Conservation (phyloP, 169 alveolate genomes). For the Neospora caninum region DNA sequence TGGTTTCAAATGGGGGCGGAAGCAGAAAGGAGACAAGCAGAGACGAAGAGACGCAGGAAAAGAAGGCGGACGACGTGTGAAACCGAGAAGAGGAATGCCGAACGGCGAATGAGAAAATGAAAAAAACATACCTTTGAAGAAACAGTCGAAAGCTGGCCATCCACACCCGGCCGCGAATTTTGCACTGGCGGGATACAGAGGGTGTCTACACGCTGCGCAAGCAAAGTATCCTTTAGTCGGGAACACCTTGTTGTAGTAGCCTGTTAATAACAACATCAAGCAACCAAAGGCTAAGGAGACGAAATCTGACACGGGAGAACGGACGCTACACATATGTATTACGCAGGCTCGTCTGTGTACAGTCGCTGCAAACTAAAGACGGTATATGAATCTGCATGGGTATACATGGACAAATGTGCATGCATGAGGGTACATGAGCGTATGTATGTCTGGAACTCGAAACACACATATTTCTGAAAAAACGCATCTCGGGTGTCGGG, state of each 20-base stretch:
- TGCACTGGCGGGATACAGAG: conserved; percentile 68
- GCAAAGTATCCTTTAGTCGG: conserved; percentile 71
- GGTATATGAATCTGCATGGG: not conserved
- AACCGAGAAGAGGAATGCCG: not conserved
- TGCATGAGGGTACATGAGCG: not conserved
- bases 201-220: conserved; percentile 68
- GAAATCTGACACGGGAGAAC: not conserved
- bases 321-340: no score
- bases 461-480: not conserved
- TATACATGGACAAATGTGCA: not conserved
- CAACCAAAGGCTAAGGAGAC: not conserved
- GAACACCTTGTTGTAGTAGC: conserved; percentile 67
- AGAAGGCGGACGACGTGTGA: not conserved
- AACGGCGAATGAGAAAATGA: not conserved
- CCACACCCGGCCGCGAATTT: conserved; percentile 81
- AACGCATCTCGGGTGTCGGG: not conserved
- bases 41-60: not conserved
- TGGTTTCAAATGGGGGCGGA: no score
- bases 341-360: no score
- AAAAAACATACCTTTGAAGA: conserved; percentile 27
- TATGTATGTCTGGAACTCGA: not conserved
- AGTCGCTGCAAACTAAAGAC: no score
- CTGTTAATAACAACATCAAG: not conserved
- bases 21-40: no score
- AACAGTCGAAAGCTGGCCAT: conserved; percentile 80